Evolutionary conservation across 441 rosid species (phyloP).

Genomic region (Pelargonium myrrhifolium): DNA sequence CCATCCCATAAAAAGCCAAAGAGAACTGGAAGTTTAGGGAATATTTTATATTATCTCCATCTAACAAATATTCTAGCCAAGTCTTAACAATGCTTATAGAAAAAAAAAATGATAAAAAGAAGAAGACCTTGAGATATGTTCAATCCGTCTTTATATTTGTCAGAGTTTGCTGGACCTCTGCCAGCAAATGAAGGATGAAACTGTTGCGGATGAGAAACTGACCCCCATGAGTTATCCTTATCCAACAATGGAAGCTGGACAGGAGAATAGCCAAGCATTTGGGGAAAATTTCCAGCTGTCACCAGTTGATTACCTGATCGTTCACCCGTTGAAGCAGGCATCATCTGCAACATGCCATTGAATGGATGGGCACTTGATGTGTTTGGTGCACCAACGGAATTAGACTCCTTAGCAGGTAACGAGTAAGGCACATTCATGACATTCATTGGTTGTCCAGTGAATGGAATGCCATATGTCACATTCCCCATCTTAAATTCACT

Average conservation of each 20-base stretch:
- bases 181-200: constrained; percentile 47
- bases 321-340: constrained; percentile 34
- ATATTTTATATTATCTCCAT: neutral
- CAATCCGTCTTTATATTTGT: constrained; percentile 38
- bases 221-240: constrained; percentile 64
- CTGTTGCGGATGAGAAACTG: constrained; percentile 45
- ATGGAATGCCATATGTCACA: constrained; percentile 43
- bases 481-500: constrained; percentile 51
- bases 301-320: constrained; percentile 30
- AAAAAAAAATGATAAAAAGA: constrained; percentile 11
- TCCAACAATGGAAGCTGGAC: constrained; percentile 74
- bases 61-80: neutral
- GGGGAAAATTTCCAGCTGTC: constrained; percentile 50
- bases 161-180: constrained; percentile 46
- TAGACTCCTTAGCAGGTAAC: constrained; percentile 46
- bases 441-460: constrained; percentile 56
- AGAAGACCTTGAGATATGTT: constrained; percentile 34
- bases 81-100: constrained; percentile 6
- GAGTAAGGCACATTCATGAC: constrained; percentile 45
- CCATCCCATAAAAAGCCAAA: neutral
- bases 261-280: constrained; percentile 67
- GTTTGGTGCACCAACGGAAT: constrained; percentile 32
- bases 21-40: neutral
- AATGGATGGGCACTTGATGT: constrained; percentile 35
- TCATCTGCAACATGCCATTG: constrained; percentile 35